Evolutionary conservation across 1,284 basidiomycete species (phyloP), one percentile per base, ranked within the genome.

Genomic region (Ustilago sp.): DNA sequence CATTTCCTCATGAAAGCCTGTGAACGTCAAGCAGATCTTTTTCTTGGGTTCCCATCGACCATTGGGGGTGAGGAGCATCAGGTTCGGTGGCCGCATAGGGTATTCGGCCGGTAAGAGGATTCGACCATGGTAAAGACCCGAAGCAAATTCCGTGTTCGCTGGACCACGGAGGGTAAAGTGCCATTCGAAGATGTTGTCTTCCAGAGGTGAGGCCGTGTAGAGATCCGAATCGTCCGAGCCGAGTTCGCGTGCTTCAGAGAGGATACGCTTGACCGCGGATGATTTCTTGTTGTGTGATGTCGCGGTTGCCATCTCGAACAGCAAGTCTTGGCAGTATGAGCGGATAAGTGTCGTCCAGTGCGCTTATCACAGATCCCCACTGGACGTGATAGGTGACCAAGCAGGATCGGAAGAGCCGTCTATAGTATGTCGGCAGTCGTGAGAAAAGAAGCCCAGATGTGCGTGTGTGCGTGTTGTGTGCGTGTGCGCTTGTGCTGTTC

Each of bases 151-250:
- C 28, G 75, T 73, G 47, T 74, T 68, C 19, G 89, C 82, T 3
- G 95, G 91, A 1, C 95, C 96, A 71, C 94, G 91, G 57, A 98
- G 89, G 8, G 96, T 98, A 82, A 95, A 98, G 85, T 98, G 95
- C 96, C 96, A 99, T 89, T 97, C 94, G 60, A 86, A 86, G 36
- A 87, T 80, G 72, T 87, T 82, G 63, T 83, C 82, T 64, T 85
- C 95, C 15, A 96, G 88, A 3, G 95, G 95, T 0, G 90, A 91
- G 9, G 95, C 95, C 65, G 90, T 88, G 84, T 95, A 95, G 83
- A 95, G 93, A 0, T 91, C 91, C 61, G 90, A 92, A 62, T 91
- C 90, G 86, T 95, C 94, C 63, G 90, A 90, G 7, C 91, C 90
- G 8, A 97, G 90, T 85, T 98, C 95, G 71, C 91, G 89, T 4